Percentiles rank a stretch among this genome's conserved stretches.
Conservation (phyloP, 345 rosid species). For the Eucalyptus cladocalyx region DNA sequence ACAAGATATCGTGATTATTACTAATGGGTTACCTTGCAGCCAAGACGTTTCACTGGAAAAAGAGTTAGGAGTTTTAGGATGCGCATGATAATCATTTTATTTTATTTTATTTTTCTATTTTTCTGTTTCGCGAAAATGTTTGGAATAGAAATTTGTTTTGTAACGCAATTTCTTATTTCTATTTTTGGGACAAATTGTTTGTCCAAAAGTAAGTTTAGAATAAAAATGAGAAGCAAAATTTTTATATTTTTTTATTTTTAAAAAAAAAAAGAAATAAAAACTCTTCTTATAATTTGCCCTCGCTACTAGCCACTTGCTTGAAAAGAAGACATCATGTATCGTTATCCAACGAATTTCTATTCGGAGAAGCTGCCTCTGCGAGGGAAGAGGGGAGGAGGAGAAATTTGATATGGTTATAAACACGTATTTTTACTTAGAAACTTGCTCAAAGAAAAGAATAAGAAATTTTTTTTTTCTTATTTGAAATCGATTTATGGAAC, state of each 20-base stretch:
- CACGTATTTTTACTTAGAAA: rapidly evolving
- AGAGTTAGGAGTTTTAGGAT: background rate
- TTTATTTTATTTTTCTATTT: too few relatives aligned
- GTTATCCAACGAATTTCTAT: background rate
- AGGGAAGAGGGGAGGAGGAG: too few relatives aligned
- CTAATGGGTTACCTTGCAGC: background rate
- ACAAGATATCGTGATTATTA: background rate
- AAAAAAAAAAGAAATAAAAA: too few relatives aligned
- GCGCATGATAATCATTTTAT: too few relatives aligned
- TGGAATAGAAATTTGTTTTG: background rate
- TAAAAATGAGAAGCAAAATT: background rate
- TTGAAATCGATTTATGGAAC: too few relatives aligned
- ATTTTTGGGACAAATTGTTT: background rate
- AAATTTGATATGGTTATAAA: background rate
- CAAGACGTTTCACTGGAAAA: background rate
- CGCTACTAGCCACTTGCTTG: too few relatives aligned
- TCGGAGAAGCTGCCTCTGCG: rapidly evolving
- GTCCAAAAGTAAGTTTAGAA: background rate
- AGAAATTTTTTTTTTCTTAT: too few relatives aligned
- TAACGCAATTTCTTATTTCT: background rate
- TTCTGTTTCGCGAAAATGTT: rapidly evolving
- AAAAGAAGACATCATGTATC: too few relatives aligned
- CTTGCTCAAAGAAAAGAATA: background rate
- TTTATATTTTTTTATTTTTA: too few relatives aligned
- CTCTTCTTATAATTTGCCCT: rapidly evolving